Evolutionary conservation across 2,329 filamentous ascomycete species (phyloP).

Genomic region (Scedosporium aurantiacum): DNA sequence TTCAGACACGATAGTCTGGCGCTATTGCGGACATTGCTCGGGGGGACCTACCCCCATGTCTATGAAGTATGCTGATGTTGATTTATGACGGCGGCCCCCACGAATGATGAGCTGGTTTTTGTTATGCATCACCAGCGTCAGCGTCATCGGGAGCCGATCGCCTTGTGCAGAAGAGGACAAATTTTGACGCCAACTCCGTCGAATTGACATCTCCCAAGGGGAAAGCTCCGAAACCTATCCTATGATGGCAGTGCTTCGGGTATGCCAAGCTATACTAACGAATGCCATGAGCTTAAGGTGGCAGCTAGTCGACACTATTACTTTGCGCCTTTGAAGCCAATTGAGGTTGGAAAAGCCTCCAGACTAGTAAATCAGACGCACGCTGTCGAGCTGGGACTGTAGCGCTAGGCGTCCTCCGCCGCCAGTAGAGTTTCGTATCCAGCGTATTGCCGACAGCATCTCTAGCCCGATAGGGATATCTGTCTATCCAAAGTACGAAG

Average conservation of each 20-base stretch:
- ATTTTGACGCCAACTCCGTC: neutral
- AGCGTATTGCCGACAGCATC: neutral
- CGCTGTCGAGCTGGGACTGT: neutral
- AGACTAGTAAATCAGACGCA: neutral
- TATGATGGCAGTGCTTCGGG: neutral
- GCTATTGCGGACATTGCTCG: too few relatives aligned
- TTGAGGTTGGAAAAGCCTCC: too few relatives aligned
- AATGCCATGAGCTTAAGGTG: neutral
- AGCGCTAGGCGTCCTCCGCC: neutral
- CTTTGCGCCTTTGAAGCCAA: too few relatives aligned
- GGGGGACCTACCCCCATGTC: too few relatives aligned
- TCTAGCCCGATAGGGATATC: neutral
- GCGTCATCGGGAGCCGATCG: too few relatives aligned
- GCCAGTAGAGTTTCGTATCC: neutral
- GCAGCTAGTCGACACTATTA: neutral
- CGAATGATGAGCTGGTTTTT: too few relatives aligned
- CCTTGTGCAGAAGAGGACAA: neutral
- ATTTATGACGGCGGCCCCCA: too few relatives aligned
- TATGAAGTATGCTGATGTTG: too few relatives aligned
- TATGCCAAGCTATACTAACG: neutral
- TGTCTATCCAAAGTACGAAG: neutral
- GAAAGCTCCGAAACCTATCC: neutral
- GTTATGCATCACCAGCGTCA: too few relatives aligned
- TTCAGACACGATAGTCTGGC: too few relatives aligned
- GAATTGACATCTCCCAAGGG: neutral